These are phyloP conservation scores for Cystofilobasidium ferigula DNA, from an alignment of 768 basidiomycete species.

Conservation along the genomic window DNA sequence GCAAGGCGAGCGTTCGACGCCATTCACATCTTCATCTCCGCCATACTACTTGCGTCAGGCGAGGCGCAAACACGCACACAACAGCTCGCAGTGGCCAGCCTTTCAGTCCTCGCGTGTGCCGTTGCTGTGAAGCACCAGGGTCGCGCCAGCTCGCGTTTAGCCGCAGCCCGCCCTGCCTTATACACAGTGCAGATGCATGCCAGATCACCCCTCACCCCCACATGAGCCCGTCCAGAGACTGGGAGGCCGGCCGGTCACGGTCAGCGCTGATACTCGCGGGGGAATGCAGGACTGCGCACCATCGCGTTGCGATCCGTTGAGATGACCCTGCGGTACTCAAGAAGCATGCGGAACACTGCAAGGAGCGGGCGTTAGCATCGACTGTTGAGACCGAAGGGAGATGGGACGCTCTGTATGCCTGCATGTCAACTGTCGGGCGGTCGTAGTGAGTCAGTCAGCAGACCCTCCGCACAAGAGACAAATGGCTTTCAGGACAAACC, in stretches of 20 bases:
- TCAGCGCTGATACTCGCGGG: not conserved
- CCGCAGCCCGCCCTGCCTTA: not conserved
- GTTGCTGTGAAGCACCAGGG: too few species aligned
- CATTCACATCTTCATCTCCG: not conserved
- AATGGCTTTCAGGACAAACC: not conserved
- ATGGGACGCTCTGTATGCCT: constrained; percentile 12
- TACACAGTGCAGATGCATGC: too few species aligned
- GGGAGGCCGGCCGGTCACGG: not conserved
- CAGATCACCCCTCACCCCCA: not conserved
- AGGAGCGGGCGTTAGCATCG: not conserved
- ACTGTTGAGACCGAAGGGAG: too few species aligned
- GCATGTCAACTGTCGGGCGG: constrained; percentile 3
- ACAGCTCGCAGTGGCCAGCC: too few species aligned
- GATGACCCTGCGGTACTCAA: constrained; percentile 10
- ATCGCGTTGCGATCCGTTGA: constrained; percentile 16
- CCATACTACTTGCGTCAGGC: too few species aligned
- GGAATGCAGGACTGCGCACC: not conserved
- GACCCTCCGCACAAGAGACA: too few species aligned
- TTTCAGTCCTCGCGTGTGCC: too few species aligned
- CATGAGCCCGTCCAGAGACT: not conserved
- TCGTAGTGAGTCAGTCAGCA: too few species aligned
- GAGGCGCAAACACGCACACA: too few species aligned
- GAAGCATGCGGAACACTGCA: constrained; percentile 1
- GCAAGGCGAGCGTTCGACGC: not conserved
- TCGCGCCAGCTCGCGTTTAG: not conserved